Evolutionary conservation across 1,284 basidiomycete species (phyloP).

Genomic region (Melampsora americana): DNA sequence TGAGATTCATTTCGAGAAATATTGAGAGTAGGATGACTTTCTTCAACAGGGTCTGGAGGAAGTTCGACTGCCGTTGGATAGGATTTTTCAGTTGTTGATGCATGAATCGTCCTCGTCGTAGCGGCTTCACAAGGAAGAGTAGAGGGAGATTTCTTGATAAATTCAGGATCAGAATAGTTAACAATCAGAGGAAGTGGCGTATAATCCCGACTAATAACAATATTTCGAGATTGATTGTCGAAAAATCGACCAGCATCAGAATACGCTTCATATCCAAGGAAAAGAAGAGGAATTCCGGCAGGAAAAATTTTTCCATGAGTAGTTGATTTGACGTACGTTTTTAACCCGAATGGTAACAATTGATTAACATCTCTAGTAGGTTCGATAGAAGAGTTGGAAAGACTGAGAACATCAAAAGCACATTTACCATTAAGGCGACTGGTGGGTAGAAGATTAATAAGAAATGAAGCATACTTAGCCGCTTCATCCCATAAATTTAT

Average conservation of each 20-base stretch:
- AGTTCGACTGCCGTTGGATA: too few species aligned
- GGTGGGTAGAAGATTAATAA: too few species aligned
- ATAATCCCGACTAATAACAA: slow-evolving; percentile 24
- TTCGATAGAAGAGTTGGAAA: slow-evolving; percentile 7
- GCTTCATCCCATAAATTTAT: too few species aligned
- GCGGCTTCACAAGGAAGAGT: background rate
- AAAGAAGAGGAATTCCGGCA: background rate
- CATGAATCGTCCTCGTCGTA: too few species aligned
- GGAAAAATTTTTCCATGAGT: slow-evolving; percentile 9
- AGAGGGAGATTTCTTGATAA: background rate
- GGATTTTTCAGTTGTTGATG: too few species aligned
- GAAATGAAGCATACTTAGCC: too few species aligned
- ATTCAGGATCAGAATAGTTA: background rate
- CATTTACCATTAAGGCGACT: slow-evolving; percentile 10
- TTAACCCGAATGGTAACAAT: slow-evolving; percentile 25
- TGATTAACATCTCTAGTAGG: background rate
- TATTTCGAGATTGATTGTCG: background rate
- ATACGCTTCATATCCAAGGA: slow-evolving; percentile 5
- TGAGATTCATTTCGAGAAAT: too few species aligned
- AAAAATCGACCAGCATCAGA: slow-evolving; percentile 26
- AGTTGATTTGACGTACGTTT: too few species aligned
- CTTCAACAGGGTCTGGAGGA: too few species aligned
- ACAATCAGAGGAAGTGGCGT: too few species aligned
- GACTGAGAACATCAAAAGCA: background rate
- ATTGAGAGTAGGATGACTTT: too few species aligned